A percentile compares a stretch with the other conserved stretches of the same genome.
Evolutionary conservation across 169 alveolate species (phyloP).

Genomic region (Plasmodium cynomolgi): DNA sequence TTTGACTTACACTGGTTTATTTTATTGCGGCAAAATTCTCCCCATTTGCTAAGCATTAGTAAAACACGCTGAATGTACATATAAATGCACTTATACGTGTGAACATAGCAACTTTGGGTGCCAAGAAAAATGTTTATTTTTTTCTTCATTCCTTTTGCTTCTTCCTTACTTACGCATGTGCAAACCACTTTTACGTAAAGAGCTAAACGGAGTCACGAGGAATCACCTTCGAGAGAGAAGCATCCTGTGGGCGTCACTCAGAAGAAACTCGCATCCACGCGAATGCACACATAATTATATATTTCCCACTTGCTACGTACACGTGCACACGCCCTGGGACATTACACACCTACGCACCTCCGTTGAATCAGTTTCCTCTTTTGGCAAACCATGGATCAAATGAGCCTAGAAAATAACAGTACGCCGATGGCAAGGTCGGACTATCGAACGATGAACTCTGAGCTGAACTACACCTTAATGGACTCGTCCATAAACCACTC

Average conservation of each 20-base stretch:
- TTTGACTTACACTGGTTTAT: background rate
- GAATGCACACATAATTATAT: background rate
- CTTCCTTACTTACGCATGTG: background rate
- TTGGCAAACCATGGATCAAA: slow-evolving; percentile 11
- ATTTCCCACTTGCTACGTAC: background rate
- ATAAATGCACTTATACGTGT: background rate
- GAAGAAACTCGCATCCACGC: background rate
- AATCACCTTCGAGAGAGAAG: background rate
- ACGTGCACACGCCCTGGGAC: background rate
- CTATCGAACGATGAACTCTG: slow-evolving; percentile 34
- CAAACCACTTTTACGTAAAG: background rate
- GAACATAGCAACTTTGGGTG: background rate
- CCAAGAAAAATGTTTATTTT: background rate
- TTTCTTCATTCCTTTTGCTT: background rate
- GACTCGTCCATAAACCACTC: slow-evolving; percentile 64
- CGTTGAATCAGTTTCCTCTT: background rate
- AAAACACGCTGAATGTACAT: background rate
- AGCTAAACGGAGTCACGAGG: background rate
- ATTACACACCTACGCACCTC: background rate
- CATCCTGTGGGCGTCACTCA: background rate
- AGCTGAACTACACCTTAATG: slow-evolving; percentile 44
- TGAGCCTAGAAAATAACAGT: slow-evolving; percentile 43
- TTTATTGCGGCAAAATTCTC: background rate
- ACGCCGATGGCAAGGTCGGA: slow-evolving; percentile 61
- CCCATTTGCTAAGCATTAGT: background rate